These are phyloP conservation scores for Sporothrix humicola DNA, from an alignment of 2,329 filamentous ascomycete species.

Conservation along the genomic window DNA sequence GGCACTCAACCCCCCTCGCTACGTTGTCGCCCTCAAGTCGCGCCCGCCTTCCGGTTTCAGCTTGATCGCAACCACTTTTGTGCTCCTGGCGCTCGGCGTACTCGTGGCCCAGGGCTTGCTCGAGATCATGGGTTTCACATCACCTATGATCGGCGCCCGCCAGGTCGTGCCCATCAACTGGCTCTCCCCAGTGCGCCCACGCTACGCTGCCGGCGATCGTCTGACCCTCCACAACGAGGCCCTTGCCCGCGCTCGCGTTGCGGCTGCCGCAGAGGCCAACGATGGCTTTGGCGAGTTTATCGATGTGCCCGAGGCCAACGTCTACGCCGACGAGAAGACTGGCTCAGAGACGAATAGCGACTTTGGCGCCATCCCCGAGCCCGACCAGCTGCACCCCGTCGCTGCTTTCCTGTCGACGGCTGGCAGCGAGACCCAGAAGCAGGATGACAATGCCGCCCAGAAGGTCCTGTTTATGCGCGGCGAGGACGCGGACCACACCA, in stretches of 20 bases:
- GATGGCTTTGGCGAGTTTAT: background rate
- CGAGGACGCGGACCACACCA: constrained; percentile 38
- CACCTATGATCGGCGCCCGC: constrained; percentile 61
- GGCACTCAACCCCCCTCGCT: constrained; percentile 58
- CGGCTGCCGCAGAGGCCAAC: background rate
- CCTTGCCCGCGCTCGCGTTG: too few species aligned
- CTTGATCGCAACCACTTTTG: constrained; percentile 59
- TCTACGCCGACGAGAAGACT: background rate
- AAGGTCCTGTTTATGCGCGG: constrained; percentile 36
- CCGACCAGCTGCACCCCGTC: constrained; percentile 38
- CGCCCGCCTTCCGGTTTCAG: constrained; percentile 57
- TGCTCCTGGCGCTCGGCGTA: constrained; percentile 66
- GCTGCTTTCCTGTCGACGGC: constrained; percentile 35
- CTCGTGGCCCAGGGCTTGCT: constrained; percentile 67
- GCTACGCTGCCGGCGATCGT: constrained; percentile 26
- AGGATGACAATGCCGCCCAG: background rate
- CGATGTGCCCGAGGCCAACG: constrained; percentile 9
- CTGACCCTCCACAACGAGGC: constrained; percentile 16
- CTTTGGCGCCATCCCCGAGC: constrained; percentile 30
- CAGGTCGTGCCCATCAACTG: constrained; percentile 58
- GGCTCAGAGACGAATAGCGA: background rate
- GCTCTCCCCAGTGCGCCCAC: constrained; percentile 36
- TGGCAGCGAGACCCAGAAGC: background rate
- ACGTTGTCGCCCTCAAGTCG: constrained; percentile 69
- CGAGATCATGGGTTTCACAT: constrained; percentile 64